Evolutionary conservation across 2,329 filamentous ascomycete genomes (phyloP).

Genomic region (Huntiella abstrusa): DNA sequence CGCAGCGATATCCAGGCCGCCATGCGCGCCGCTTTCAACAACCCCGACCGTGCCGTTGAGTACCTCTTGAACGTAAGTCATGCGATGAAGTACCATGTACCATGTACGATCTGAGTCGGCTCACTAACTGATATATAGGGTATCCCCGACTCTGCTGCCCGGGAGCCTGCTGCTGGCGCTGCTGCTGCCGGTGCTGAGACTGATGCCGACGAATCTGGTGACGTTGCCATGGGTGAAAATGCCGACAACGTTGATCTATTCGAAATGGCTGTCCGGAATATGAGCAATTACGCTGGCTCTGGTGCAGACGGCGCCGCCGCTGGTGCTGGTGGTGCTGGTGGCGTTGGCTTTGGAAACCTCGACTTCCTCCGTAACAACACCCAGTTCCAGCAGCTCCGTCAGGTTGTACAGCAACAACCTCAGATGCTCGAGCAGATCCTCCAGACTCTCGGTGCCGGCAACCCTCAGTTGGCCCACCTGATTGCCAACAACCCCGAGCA

Average conservation of each 20-base stretch:
- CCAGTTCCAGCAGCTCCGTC: constrained; percentile 92
- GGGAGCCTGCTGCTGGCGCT: constrained; percentile 24
- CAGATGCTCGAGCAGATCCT: constrained; percentile 97
- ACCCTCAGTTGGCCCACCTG: constrained; percentile 81
- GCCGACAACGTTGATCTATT: constrained; percentile 72
- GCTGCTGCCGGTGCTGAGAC: constrained; percentile 25
- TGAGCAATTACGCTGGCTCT: constrained; percentile 15
- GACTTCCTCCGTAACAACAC: constrained; percentile 90
- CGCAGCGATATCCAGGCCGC: constrained; percentile 76
- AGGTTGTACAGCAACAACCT: constrained; percentile 92
- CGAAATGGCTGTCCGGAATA: constrained; percentile 64
- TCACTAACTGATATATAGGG: constrained; percentile 34
- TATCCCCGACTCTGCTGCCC: constrained; percentile 66
- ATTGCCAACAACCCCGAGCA: constrained; percentile 86
- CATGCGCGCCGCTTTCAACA: constrained; percentile 92
- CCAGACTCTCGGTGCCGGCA: constrained; percentile 85
- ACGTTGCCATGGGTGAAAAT: constrained; percentile 25
- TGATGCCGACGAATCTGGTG: constrained; percentile 20
- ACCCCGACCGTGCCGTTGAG: constrained; percentile 91
- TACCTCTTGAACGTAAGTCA: constrained; percentile 65
- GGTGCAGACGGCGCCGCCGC: constrained; percentile 22
- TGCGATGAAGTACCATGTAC: neutral
- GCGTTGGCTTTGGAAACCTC: constrained; percentile 51
- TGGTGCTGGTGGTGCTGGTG: constrained; percentile 30
- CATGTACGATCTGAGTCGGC: neutral